A percentile compares a stretch with the other conserved stretches of the same genome.
These are phyloP conservation scores for Favolaschia claudopus DNA, from an alignment of 768 basidiomycete species.

Conservation along the genomic window DNA sequence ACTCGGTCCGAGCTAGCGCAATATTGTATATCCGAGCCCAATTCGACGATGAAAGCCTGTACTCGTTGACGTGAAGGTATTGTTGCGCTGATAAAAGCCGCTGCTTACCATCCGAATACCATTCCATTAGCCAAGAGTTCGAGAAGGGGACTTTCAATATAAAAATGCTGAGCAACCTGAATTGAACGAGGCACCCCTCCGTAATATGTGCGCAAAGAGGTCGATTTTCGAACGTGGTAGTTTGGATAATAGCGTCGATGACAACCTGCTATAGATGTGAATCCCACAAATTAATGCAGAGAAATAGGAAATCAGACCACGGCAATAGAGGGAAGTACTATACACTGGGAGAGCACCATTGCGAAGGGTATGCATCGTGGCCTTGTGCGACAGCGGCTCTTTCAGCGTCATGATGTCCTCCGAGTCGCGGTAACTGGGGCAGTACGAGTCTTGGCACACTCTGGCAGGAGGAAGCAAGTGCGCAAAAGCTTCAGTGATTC, in stretches of 20 bases:
- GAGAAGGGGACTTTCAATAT: slow-evolving; percentile 20
- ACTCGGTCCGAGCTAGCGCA: no score
- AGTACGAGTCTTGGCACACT: not conserved
- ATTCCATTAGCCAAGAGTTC: slow-evolving; percentile 20
- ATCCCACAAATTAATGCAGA: not conserved
- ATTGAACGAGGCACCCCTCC: slow-evolving; percentile 20
- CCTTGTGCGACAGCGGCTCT: not conserved
- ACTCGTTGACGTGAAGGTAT: no score
- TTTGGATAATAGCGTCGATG: slow-evolving; percentile 5
- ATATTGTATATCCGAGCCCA: no score
- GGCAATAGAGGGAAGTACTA: slow-evolving; percentile 5
- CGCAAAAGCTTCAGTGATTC: not conserved
- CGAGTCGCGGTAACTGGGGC: not conserved
- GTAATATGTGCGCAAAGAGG: slow-evolving; percentile 15
- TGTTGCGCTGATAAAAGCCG: not conserved
- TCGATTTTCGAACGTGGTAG: not conserved
- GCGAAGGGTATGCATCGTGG: not conserved
- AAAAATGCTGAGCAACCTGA: slow-evolving; percentile 22
- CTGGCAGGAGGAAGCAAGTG: slow-evolving; percentile 5
- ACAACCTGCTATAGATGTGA: not conserved
- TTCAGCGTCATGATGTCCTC: not conserved
- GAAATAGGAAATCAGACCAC: not conserved
- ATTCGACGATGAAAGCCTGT: no score
- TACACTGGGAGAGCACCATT: slow-evolving; percentile 4
- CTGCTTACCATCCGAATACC: slow-evolving; percentile 14